These are phyloP conservation scores for Brachypodium distachyon DNA, from an alignment of 202 grass and related monocot genomes.

Conservation along the genomic window DNA sequence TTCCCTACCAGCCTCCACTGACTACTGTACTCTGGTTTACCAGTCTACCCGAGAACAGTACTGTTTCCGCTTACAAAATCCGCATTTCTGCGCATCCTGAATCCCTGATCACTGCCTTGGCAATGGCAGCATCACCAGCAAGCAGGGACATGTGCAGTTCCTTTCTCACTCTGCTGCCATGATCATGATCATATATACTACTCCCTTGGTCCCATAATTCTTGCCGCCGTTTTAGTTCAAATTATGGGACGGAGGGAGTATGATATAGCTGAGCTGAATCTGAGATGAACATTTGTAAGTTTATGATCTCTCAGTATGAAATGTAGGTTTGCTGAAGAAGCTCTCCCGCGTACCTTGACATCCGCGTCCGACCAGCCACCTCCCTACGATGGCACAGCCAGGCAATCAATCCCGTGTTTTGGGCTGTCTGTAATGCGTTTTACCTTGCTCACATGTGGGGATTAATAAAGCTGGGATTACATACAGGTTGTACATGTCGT, in stretches of 20 bases:
- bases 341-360: constrained; percentile 37
- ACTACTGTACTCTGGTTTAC: neutral
- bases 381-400: constrained; percentile 62
- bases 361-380: constrained; percentile 32
- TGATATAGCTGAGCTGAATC: neutral
- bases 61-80: neutral
- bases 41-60: neutral
- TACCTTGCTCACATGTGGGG: neutral
- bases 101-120: neutral
- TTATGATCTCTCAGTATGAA: neutral
- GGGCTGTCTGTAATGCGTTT: neutral
- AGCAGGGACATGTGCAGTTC: neutral
- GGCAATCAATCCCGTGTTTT: constrained; percentile 10
- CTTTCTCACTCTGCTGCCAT: neutral
- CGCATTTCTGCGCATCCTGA: neutral
- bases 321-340: constrained; percentile 23
- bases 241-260: too few relatives aligned
- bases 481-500: constrained; percentile 41
- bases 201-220: too few relatives aligned
- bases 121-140: neutral
- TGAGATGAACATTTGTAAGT: neutral
- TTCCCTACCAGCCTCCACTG: neutral
- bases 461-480: neutral
- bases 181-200: too few relatives aligned
- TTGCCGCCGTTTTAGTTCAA: too few relatives aligned